Evolutionary conservation across 306 rosid genomes (phyloP), one percentile per base, ranked within the genome.

Genomic region (Cucurbita ficifolia): DNA sequence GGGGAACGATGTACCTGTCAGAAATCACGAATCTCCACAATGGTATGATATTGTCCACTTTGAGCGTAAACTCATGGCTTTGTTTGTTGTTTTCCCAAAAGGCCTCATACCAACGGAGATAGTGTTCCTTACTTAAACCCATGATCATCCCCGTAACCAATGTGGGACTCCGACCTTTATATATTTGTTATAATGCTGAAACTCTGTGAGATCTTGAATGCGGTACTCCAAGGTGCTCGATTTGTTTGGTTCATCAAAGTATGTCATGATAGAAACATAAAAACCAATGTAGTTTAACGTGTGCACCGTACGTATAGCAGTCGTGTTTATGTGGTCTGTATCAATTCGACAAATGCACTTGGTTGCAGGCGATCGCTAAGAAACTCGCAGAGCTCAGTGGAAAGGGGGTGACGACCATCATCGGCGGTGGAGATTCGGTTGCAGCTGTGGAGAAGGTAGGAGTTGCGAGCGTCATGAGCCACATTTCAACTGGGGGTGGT

Each of bases 361-460:
- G 43, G 67, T 60, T 78, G 81, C 91, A 95, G 99, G 72, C 97
- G 53, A 29, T 91, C 51, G 99, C 99, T 11, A 91, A 91, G 85
- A 95, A 95, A 83, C 86, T 95, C 42, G 99, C 99, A 43, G 99
- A 91, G 5, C 91, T 95, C 5, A 95, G 99, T 40, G 91, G 89
- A 51, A 88, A 89, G 86, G 99, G 99, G 51, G 99, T 91, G 84
- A 95, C 99, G 50, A 95, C 99, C 74, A 95, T 95, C 73, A 95
- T 95, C 2, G 99, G 99, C 76, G 99, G 99, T 73, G 99, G 99
- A 85, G 99, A 95, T 56, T 95, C 99, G 16, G 99, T 95, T 59
- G 97, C 99, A 0, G 99, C 99, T 0, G 99, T 95, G 77, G 99
- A 95, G 91, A 95, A 95, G 81, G 97, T 95, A 14, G 99, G 99